Evolutionary conservation across 1,284 basidiomycete species (phyloP), one percentile per base, ranked within the genome.

Genomic region (Schizophyllum amplum): DNA sequence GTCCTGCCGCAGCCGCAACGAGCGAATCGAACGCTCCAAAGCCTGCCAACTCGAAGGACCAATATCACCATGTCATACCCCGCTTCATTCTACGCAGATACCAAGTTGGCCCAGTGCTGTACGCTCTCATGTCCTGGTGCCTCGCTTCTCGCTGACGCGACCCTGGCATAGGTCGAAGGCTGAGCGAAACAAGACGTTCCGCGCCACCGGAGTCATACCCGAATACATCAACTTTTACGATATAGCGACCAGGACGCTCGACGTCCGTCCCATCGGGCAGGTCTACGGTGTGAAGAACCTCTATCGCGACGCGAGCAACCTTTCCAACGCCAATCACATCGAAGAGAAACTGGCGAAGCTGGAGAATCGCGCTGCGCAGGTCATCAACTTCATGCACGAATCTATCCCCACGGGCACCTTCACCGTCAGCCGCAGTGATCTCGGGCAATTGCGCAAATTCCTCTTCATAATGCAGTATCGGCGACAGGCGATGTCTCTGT

Each of bases 381-480:
- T 66, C 24, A 65, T 70, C 20, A 52, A 24, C 6, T 42, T 61
- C 24, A 60, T 71, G 24, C 66, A 67, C 49, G 17, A 42, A 2
- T 58, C 57, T 11, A 48, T 65, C 9, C 47, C 26, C 15, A 33
- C 42, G 7, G 54, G 57, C 11, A 54, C 21, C 1, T 66, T 68
- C 26, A 54, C 55, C 20, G n/a, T 71, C 21, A 63, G 64, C 7
- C 60, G 69, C n/a, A 60, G 55, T 21, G 59, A 62, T 7, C 60
- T 72, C 4, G 65, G 67, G 20, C 61, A 58, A 4, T 56, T 71
- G 46, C 62, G 69, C 4, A 71, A 69, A 58, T 72, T 72, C 49
- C 61, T 71, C 7, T 69, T 69, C 54, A 21, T 72, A 23, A 67
- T 70, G 69, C 66, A 71, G 27, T 67, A 65, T 58, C 68, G 70